Conservation (phyloP, 139 green algal genomes). For the Haematococcus lacustris region DNA sequence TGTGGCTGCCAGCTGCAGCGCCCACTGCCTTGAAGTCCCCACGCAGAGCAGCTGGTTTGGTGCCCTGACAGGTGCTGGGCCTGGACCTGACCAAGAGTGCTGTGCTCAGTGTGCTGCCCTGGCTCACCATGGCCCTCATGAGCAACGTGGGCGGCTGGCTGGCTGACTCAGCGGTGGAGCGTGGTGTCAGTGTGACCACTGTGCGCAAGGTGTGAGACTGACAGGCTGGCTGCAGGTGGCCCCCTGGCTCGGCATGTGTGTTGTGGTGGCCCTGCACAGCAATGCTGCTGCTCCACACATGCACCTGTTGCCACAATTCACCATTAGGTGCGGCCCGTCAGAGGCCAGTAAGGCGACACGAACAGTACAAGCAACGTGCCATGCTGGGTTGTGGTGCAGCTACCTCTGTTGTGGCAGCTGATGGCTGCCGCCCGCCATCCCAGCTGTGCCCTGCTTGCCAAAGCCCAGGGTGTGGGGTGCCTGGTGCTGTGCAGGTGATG, state of each 20-base stretch:
- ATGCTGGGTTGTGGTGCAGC: no score
- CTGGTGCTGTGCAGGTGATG: conserved; percentile 40
- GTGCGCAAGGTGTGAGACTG: conserved; percentile 70
- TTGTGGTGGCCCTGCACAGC: not conserved
- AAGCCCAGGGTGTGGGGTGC: not conserved
- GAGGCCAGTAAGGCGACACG: no score
- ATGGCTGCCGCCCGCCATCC: not conserved
- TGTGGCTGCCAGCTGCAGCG: no score
- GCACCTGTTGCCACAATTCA: no score
- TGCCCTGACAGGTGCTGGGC: conserved; percentile 65
- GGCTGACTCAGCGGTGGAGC: conserved; percentile 73
- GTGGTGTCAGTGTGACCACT: conserved; percentile 63
- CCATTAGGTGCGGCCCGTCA: not conserved
- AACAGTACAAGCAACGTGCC: no score
- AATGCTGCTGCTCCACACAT: not conserved
- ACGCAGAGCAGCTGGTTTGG: no score
- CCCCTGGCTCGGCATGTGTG: not conserved
- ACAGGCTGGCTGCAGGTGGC: not conserved
- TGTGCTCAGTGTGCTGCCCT: conserved; percentile 88
- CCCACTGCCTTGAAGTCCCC: no score
- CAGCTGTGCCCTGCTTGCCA: not conserved
- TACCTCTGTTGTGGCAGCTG: not conserved
- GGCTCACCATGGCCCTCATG: conserved; percentile 87
- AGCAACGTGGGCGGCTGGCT: conserved; percentile 87
- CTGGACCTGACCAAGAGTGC: conserved; percentile 73